Evolutionary conservation across 805 yeast genomes (phyloP).

Genomic region (Metschnikowia matae): DNA sequence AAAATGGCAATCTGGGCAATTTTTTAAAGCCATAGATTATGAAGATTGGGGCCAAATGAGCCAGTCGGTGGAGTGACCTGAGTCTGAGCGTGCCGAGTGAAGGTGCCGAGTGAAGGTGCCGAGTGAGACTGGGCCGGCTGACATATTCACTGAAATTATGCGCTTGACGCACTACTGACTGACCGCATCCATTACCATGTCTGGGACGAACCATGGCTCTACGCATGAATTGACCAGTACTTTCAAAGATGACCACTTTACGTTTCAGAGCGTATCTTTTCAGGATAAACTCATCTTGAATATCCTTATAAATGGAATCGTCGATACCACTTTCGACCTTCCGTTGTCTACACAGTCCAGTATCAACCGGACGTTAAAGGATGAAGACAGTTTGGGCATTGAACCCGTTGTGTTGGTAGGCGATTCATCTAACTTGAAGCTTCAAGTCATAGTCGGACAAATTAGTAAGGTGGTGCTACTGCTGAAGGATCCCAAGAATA

Average conservation of each 20-base stretch:
- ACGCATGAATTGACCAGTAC: constrained; percentile 5
- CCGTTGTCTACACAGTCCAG: constrained; percentile 20
- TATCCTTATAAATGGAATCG: constrained; percentile 41
- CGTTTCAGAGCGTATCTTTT: constrained; percentile 29
- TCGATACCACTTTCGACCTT: constrained; percentile 49
- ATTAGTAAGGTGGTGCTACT: constrained; percentile 39
- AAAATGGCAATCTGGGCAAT: too few relatives aligned
- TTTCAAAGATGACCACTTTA: constrained; percentile 6
- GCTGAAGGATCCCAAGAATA: constrained; percentile 32
- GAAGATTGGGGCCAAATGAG: too few relatives aligned
- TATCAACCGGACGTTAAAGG: constrained; percentile 13
- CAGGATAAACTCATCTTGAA: constrained; percentile 37
- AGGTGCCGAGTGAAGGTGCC: too few relatives aligned
- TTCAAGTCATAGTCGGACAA: constrained; percentile 47
- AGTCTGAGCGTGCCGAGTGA: too few relatives aligned
- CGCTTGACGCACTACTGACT: constrained; percentile 2
- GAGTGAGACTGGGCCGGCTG: too few relatives aligned
- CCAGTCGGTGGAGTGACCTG: too few relatives aligned
- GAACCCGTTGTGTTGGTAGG: constrained; percentile 48
- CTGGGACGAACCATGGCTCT: not conserved
- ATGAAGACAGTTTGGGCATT: constrained; percentile 26
- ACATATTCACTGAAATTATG: not conserved
- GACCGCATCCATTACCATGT: not conserved
- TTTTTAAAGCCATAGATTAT: not conserved
- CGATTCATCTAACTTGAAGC: constrained; percentile 42